These are phyloP conservation scores for Inga laurina DNA, from an alignment of 306 rosid genomes.

Conservation along the genomic window DNA sequence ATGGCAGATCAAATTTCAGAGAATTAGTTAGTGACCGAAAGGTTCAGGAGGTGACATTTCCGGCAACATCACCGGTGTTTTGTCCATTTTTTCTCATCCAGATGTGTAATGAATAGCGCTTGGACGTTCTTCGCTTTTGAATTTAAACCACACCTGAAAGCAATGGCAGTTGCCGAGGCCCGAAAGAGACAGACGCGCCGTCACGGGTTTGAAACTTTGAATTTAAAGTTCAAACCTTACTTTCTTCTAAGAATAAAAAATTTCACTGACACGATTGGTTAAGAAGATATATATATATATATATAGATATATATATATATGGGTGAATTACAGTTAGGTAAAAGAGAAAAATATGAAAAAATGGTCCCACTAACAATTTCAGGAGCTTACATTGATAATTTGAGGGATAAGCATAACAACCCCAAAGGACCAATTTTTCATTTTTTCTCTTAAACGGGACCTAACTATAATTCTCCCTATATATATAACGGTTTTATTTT, in stretches of 20 bases:
- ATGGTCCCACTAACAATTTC: no score
- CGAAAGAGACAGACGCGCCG: neutral
- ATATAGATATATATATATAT: no score
- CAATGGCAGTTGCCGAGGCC: conserved; percentile 25
- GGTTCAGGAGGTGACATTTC: conserved; percentile 37
- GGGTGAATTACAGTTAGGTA: no score
- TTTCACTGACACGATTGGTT: neutral
- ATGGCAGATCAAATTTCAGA: neutral
- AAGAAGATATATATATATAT: neutral
- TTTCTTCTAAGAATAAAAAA: neutral
- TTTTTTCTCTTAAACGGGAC: no score
- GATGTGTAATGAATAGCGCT: neutral
- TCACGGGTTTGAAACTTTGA: neutral
- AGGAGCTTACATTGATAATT: no score
- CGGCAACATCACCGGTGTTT: conserved; percentile 65
- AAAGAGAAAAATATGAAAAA: no score
- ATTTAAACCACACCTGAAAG: conserved; percentile 32
- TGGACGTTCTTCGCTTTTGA: conserved; percentile 23
- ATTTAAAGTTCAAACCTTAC: neutral
- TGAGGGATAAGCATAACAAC: no score
- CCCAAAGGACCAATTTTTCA: no score
- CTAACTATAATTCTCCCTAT: no score
- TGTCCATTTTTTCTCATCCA: no score
- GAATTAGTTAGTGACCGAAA: neutral
- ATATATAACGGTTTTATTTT: no score